A percentile compares a stretch with the other conserved stretches of the same genome.
These are phyloP conservation scores for Hypoxylon lienhwacheense DNA, from an alignment of 495 filamentous ascomycete genomes.

Conservation along the genomic window DNA sequence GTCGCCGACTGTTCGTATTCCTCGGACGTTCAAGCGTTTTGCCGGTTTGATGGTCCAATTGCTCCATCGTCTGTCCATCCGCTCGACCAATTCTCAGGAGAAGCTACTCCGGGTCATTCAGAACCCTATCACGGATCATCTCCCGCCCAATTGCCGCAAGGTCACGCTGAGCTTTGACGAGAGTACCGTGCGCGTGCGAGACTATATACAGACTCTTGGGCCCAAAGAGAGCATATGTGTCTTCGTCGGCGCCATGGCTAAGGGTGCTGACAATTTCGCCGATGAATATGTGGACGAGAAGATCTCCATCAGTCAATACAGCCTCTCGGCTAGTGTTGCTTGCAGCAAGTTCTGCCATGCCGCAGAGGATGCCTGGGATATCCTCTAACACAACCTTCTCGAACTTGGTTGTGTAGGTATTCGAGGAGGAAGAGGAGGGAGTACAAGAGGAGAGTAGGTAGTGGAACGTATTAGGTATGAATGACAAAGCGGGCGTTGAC, in stretches of 20 bases:
- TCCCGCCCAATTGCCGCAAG: conserved; percentile 96
- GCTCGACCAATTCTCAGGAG: conserved; percentile 92
- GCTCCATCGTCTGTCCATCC: conserved; percentile 93
- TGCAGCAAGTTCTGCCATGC: conserved; percentile 99
- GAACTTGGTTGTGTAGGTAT: conserved; percentile 7
- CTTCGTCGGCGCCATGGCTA: conserved; percentile 98
- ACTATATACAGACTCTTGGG: conserved; percentile 78
- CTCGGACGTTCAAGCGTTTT: conserved; percentile 97
- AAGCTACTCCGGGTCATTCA: conserved; percentile 97
- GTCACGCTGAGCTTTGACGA: conserved; percentile 92
- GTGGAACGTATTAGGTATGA: conserved; percentile 36
- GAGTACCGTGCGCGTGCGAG: conserved; percentile 78
- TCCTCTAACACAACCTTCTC: conserved; percentile 60
- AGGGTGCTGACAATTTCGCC: conserved; percentile 92
- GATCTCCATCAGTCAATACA: conserved; percentile 98
- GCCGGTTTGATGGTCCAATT: conserved; percentile 98
- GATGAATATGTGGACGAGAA: conserved; percentile 93
- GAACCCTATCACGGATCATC: conserved; percentile 95
- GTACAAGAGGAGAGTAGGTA: conserved; percentile 23
- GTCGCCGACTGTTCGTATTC: conserved; percentile 93
- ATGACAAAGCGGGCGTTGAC: conserved; percentile 25
- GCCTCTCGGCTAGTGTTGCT: conserved; percentile 91
- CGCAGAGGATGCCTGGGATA: conserved; percentile 93
- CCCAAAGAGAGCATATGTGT: conserved; percentile 92
- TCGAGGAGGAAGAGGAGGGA: conserved; percentile 18